Evolutionary conservation across 768 basidiomycete species (phyloP).

Genomic region (Kwoniella mangroviensis): DNA sequence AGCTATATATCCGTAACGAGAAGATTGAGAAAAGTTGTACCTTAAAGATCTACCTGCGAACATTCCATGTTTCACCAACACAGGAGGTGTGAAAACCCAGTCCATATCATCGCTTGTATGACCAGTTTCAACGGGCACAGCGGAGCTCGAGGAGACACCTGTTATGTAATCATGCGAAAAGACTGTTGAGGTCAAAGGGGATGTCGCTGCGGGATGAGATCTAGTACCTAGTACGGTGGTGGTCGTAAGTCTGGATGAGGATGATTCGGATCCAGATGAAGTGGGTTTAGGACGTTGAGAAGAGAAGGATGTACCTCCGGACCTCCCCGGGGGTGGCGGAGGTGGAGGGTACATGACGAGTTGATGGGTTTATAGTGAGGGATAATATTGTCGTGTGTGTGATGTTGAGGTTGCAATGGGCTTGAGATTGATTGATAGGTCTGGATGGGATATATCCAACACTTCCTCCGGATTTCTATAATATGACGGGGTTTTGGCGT

Average conservation of each 20-base stretch:
- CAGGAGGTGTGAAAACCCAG: conserved; percentile 23
- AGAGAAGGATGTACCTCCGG: not conserved
- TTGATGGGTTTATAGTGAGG: not conserved
- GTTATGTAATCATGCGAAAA: conserved; percentile 5
- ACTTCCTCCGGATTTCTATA: too few species aligned
- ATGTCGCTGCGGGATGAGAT: not conserved
- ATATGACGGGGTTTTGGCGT: too few species aligned
- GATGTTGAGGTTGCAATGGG: too few species aligned
- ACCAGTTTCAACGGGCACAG: not conserved
- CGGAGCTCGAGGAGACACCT: not conserved
- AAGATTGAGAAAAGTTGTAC: conserved; percentile 2
- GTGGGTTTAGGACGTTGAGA: not conserved
- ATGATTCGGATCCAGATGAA: not conserved
- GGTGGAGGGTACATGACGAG: conserved; percentile 9
- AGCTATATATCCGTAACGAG: not conserved
- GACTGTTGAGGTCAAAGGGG: not conserved
- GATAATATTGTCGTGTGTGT: too few species aligned
- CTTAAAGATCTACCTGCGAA: conserved; percentile 19
- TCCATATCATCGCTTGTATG: not conserved
- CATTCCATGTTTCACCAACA: conserved; percentile 22
- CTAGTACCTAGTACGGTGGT: not conserved
- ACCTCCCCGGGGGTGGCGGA: not conserved
- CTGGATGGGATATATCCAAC: too few species aligned
- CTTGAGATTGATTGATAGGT: too few species aligned
- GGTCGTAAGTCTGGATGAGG: not conserved